Evolutionary conservation across 768 basidiomycete species (phyloP).

Genomic region (Leccinum broughii): DNA sequence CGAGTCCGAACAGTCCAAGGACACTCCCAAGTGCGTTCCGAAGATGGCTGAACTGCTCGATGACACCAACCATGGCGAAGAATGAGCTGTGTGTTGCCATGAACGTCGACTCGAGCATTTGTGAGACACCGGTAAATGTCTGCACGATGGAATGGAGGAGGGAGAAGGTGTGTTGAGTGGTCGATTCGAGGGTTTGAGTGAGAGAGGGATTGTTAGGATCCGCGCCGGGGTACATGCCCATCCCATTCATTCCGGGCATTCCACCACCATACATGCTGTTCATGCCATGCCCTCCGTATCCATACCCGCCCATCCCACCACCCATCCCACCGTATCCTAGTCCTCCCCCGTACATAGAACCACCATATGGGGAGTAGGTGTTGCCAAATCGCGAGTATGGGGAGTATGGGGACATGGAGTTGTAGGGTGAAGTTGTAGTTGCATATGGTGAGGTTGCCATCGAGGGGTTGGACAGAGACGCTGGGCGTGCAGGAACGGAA

Average conservation of each 20-base stretch:
- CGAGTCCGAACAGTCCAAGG: constrained; percentile 84
- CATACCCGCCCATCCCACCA: constrained; percentile 30
- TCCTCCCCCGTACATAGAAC: constrained; percentile 34
- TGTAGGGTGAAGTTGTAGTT: constrained; percentile 41
- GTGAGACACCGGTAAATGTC: constrained; percentile 91
- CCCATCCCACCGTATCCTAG: constrained; percentile 45
- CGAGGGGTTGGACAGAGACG: constrained; percentile 45
- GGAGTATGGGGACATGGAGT: constrained; percentile 51
- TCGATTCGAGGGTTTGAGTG: constrained; percentile 83
- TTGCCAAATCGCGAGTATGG: constrained; percentile 39
- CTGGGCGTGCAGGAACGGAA: constrained; percentile 63
- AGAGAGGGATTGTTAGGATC: constrained; percentile 60
- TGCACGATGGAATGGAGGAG: constrained; percentile 94
- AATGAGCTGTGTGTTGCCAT: constrained; percentile 96
- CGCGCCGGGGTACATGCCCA: constrained; percentile 40
- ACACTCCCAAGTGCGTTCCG: constrained; percentile 93
- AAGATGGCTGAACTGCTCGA: constrained; percentile 92
- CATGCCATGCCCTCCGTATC: constrained; percentile 48
- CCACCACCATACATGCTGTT: constrained; percentile 48
- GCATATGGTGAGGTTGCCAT: constrained; percentile 36
- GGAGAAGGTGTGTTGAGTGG: constrained; percentile 90
- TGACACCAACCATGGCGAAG: constrained; percentile 95
- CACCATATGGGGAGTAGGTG: constrained; percentile 37
- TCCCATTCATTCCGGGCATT: constrained; percentile 41
- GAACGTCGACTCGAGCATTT: constrained; percentile 97